Conservation (phyloP, 441 rosid species). For the Euphorbia corollata region DNA sequence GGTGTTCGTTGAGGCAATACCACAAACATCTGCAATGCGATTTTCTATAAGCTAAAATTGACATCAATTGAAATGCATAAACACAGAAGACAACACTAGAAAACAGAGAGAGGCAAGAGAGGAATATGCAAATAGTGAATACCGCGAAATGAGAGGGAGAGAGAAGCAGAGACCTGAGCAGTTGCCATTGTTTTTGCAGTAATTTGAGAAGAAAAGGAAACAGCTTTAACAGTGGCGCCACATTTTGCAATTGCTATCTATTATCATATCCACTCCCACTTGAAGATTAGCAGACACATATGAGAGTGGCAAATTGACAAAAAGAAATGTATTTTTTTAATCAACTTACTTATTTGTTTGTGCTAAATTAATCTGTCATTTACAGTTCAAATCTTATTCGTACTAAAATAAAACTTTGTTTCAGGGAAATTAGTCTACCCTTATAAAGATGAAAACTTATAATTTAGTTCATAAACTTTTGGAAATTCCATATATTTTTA, state of each 20-base stretch:
- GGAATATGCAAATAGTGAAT: background rate
- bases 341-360: too few species aligned
- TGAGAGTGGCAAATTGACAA: background rate
- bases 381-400: too few species aligned
- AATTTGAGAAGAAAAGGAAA: background rate
- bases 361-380: too few species aligned
- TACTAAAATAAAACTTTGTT: too few species aligned
- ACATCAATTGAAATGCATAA: background rate
- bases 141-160: slow-evolving; percentile 33
- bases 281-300: background rate
- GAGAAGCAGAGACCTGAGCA: slow-evolving; percentile 21
- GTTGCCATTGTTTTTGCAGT: slow-evolving; percentile 13
- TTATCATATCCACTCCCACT: background rate
- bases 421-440: too few species aligned
- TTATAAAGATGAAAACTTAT: too few species aligned
- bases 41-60: background rate
- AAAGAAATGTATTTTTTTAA: too few species aligned
- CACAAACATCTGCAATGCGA: slow-evolving; percentile 31
- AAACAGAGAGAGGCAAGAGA: background rate
- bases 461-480: too few species aligned
- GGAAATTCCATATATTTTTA: too few species aligned
- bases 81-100: background rate
- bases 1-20: slow-evolving; percentile 24
- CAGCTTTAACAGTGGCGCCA: slow-evolving; percentile 8
- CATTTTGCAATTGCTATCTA: background rate